phyloP scores from a whole-genome alignment of 1,284 basidiomycete genomes.

The Sparassis latifolia region DNA sequence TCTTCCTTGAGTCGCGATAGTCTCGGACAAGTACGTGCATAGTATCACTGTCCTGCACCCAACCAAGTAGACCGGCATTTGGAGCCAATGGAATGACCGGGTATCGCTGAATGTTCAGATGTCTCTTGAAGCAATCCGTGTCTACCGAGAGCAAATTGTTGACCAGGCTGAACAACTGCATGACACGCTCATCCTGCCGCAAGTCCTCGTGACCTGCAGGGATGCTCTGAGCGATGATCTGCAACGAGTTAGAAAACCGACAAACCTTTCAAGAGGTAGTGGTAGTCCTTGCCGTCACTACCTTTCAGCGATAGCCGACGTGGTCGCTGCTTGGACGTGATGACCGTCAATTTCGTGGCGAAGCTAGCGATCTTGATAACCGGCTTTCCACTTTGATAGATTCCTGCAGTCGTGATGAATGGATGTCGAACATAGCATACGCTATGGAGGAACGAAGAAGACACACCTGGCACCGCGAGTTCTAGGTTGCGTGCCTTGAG shows the following conservation, averaged over 20 bases:
- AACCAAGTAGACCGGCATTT: conserved; percentile 92
- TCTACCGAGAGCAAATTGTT: conserved; percentile 94
- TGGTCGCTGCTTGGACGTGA: conserved; percentile 98
- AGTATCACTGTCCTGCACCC: conserved; percentile 97
- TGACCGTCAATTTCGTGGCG: conserved; percentile 83
- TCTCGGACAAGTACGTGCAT: conserved; percentile 97
- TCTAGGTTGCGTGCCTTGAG: conserved; percentile 88
- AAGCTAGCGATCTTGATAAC: conserved; percentile 85
- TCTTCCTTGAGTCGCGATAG: conserved; percentile 92
- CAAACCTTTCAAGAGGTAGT: conserved; percentile 87
- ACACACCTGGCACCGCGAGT: conserved; percentile 86
- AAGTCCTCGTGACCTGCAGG: conserved; percentile 66
- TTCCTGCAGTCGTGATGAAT: conserved; percentile 45
- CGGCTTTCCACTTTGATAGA: conserved; percentile 87
- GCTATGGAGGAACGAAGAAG: not conserved
- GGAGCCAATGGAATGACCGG: conserved; percentile 95
- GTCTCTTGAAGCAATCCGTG: conserved; percentile 93
- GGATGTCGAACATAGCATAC: not conserved
- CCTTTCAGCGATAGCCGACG: conserved; percentile 86
- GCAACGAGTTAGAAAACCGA: not conserved
- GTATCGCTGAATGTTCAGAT: conserved; percentile 91
- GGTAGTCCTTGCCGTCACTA: conserved; percentile 90
- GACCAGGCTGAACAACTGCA: conserved; percentile 98
- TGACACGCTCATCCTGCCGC: conserved; percentile 97
- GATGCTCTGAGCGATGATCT: not conserved